Evolutionary conservation across 306 rosid species (phyloP).

Genomic region (Malus domestica): DNA sequence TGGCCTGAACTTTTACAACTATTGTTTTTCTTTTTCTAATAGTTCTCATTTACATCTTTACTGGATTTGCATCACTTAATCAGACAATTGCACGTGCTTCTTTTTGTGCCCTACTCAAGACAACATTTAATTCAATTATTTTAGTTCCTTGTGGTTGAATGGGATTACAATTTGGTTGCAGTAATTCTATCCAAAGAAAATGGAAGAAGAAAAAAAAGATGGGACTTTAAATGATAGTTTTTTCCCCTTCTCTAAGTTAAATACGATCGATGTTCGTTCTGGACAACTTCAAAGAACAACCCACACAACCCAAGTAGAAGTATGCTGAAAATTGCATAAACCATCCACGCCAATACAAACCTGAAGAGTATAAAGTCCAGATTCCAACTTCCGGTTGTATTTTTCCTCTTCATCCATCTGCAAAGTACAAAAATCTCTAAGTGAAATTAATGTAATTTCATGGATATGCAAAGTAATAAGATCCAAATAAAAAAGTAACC

Average conservation of each 20-base stretch:
- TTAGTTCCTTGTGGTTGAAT: background rate
- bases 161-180: background rate
- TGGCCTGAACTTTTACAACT: background rate
- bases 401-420: constrained; percentile 94
- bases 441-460: background rate
- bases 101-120: background rate
- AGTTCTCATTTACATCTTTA: background rate
- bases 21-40: background rate
- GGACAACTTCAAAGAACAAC: background rate
- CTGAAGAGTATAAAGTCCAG: constrained; percentile 98
- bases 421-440: constrained; percentile 6
- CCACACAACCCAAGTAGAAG: background rate
- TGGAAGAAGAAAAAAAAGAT: background rate
- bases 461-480: constrained; percentile 2
- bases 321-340: background rate
- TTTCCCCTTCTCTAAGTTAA: background rate
- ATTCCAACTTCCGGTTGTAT: constrained; percentile 83
- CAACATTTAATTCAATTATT: background rate
- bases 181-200: background rate
- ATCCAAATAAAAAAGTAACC: constrained; percentile 34
- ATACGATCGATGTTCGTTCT: background rate
- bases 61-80: background rate
- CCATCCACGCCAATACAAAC: constrained; percentile 25
- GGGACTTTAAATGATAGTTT: background rate
- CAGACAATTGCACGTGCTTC: background rate